These are phyloP conservation scores for Cinchona pubescens DNA, from an alignment of 257 asterid species.

Conservation along the genomic window DNA sequence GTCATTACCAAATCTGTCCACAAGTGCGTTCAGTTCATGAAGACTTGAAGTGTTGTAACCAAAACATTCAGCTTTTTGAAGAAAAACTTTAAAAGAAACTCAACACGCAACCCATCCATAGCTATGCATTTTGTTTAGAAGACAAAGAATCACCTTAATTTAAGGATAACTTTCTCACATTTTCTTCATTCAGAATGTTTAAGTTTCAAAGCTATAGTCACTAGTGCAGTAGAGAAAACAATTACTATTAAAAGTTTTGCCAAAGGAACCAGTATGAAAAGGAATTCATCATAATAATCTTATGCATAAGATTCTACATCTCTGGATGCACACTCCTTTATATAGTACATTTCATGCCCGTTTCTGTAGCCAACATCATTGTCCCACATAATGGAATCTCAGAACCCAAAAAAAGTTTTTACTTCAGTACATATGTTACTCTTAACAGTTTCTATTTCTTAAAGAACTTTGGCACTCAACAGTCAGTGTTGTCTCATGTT, in stretches of 20 bases:
- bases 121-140: too few species aligned
- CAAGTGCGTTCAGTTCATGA: neutral
- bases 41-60: neutral
- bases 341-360: neutral
- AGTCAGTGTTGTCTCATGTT: neutral
- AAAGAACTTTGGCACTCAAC: neutral
- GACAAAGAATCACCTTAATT: neutral
- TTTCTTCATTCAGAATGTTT: neutral
- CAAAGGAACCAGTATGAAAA: neutral
- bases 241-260: neutral
- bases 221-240: neutral
- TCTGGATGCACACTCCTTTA: constrained; percentile 7
- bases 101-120: neutral
- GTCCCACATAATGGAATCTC: neutral
- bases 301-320: neutral
- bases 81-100: neutral
- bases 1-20: neutral
- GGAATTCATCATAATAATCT: neutral
- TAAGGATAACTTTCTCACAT: neutral
- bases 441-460: neutral
- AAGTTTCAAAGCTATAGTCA: neutral
- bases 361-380: neutral
- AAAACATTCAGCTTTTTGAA: neutral
- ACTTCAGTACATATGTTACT: neutral
- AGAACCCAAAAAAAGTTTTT: too few species aligned